Evolutionary conservation across 441 rosid genomes (phyloP).

Genomic region (Manihot esculenta): DNA sequence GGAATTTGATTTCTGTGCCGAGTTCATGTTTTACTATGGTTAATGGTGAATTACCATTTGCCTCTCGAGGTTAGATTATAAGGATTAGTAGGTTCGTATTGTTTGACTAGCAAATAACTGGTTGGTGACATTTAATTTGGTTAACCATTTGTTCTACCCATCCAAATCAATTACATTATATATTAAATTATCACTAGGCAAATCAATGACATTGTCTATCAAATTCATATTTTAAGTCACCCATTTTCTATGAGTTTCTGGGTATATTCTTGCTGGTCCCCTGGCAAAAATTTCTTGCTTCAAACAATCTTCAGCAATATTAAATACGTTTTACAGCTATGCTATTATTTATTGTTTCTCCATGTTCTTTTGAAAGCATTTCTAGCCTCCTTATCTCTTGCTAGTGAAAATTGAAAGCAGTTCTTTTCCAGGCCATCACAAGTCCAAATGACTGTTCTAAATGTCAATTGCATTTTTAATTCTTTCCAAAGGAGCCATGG

Average conservation of each 20-base stretch:
- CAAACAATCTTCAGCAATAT: neutral
- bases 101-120: too few relatives aligned
- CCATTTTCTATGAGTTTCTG: too few relatives aligned
- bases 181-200: too few relatives aligned
- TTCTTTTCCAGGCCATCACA: neutral
- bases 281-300: neutral
- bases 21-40: neutral
- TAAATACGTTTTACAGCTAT: neutral
- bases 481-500: neutral
- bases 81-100: too few relatives aligned
- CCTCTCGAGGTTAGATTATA: too few relatives aligned
- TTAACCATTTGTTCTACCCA: too few relatives aligned
- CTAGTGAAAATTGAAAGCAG: neutral
- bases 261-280: neutral
- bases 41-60: neutral
- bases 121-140: too few relatives aligned
- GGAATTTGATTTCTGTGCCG: neutral
- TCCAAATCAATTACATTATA: too few relatives aligned
- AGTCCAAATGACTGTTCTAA: neutral
- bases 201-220: too few relatives aligned
- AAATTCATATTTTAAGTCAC: too few relatives aligned
- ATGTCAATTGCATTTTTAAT: neutral
- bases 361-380: neutral
- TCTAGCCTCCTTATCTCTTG: neutral
- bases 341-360: neutral